These are phyloP conservation scores for Gigaspora rosea DNA, from an alignment of 192 early-diverging fungal genomes.

Conservation along the genomic window DNA sequence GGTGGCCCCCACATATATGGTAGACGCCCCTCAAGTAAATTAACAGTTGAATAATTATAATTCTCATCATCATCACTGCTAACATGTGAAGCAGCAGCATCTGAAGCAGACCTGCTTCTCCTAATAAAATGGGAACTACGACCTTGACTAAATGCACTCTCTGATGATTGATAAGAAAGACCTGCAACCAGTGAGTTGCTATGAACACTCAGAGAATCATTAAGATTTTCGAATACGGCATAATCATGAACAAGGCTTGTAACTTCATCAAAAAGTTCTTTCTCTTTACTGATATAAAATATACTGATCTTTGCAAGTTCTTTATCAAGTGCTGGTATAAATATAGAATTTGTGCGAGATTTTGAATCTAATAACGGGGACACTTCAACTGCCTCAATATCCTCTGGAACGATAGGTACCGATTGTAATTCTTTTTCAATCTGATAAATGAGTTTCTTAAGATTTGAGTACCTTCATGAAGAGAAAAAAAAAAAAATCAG, in stretches of 20 bases:
- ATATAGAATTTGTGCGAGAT: conserved; percentile 51
- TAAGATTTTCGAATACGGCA: conserved; percentile 46
- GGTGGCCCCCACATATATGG: conserved; percentile 41
- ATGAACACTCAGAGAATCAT: conserved; percentile 19
- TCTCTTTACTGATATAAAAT: conserved; percentile 86
- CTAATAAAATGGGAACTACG: neutral
- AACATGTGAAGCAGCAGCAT: neutral
- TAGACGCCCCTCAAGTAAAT: conserved; percentile 31
- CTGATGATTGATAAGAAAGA: neutral
- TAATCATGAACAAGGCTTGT: conserved; percentile 61
- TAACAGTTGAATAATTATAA: neutral
- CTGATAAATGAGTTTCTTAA: conserved; percentile 78
- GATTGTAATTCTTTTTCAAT: conserved; percentile 63
- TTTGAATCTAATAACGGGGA: conserved; percentile 42
- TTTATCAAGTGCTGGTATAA: conserved; percentile 76
- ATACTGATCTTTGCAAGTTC: conserved; percentile 81
- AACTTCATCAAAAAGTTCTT: conserved; percentile 72
- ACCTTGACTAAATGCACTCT: conserved; percentile 15
- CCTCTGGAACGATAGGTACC: conserved; percentile 33
- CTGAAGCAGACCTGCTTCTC: neutral
- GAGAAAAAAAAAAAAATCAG: conserved; percentile 3
- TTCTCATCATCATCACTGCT: conserved; percentile 30
- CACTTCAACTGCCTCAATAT: conserved; percentile 42
- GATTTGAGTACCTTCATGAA: conserved; percentile 60
- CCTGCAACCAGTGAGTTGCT: neutral